These are phyloP conservation scores for Fusarium algeriense DNA, from an alignment of 2,329 filamentous ascomycete species.

Conservation along the genomic window DNA sequence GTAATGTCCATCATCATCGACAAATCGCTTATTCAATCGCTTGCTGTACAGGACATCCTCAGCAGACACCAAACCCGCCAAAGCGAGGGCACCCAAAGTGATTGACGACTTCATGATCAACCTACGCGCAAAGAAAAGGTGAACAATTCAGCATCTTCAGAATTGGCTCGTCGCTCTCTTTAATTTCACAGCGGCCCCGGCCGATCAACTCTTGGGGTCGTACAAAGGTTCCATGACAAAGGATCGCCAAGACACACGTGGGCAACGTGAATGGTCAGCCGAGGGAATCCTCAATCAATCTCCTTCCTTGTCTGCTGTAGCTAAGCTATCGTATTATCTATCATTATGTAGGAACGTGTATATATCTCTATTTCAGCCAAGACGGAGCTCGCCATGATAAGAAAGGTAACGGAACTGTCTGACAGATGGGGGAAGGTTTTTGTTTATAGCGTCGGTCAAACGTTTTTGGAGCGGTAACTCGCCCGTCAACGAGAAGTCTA, in stretches of 20 bases:
- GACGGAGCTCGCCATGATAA: neutral
- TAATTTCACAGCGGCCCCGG: constrained; percentile 21
- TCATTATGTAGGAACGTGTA: constrained; percentile 1
- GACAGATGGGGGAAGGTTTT: constrained; percentile 38
- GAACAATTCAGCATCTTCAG: neutral
- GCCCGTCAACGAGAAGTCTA: neutral
- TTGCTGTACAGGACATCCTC: constrained; percentile 64
- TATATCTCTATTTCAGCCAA: neutral
- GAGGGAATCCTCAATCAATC: constrained; percentile 7
- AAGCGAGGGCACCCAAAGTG: constrained; percentile 41
- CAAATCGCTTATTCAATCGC: constrained; percentile 62
- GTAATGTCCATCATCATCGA: constrained; percentile 63
- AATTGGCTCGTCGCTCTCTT: constrained; percentile 28
- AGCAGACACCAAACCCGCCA: constrained; percentile 48
- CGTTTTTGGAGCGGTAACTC: constrained; percentile 4
- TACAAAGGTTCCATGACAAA: constrained; percentile 30
- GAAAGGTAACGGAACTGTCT: constrained; percentile 7
- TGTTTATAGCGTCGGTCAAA: constrained; percentile 20
- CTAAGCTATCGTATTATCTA: constrained; percentile 4
- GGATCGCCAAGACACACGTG: constrained; percentile 47
- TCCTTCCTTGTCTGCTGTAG: constrained; percentile 3
- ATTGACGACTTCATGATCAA: constrained; percentile 42
- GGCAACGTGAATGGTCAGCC: constrained; percentile 42
- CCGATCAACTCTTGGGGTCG: constrained; percentile 22
- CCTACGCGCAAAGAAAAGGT: neutral